Evolutionary conservation across 73 alveolate species (phyloP), one percentile per base, ranked within the genome.

Genomic region (Paramecium sexaurelia): DNA sequence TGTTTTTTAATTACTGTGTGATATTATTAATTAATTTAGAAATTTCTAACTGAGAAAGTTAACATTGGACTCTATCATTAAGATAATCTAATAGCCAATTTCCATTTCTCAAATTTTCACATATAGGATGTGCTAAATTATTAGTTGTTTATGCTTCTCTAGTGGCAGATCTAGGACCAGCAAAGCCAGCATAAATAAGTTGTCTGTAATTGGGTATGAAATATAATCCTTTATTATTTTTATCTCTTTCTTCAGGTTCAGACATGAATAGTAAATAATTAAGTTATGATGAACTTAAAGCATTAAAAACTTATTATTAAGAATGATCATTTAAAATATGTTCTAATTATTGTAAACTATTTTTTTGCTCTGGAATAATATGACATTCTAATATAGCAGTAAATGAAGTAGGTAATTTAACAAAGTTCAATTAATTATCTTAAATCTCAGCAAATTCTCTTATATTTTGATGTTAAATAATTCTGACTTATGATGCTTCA

Each of bases 51-150:
- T 66, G 36, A 7, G 29, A n/a, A 47, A 55, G 67, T 51, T 51
- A 17, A 0, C 13, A 10, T 67, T 40, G 11, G 1, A 88, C 83
- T 91, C 99, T 95, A 55, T 92, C 91, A 7, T 92, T 73, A 7
- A 97, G 75, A 92, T 97, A 98, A 69, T 98, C 99, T 35, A 98
- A 57, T 55, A 95, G 91, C 99, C 99, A 98, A 91, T 98, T 94
- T 24, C 99, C 99, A 24, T 92, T 87, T 85, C 99, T 95, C 15
- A 98, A 82, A 90, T 97, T 98, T 55, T 96, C 96, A 55, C 92
- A 92, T 6, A 91, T 39, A 33, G 92, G 85, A 39, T 91, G 90
- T 17, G 85, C 95, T 55, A 91, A 75, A 82, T 91, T 71, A 26
- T 91, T 91, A 68, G 24, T 26, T 22, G 22, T 32, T n/a, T 57